Evolutionary conservation across 495 filamentous ascomycete species (phyloP).

Genomic region (Penicillium atrosanguineum): DNA sequence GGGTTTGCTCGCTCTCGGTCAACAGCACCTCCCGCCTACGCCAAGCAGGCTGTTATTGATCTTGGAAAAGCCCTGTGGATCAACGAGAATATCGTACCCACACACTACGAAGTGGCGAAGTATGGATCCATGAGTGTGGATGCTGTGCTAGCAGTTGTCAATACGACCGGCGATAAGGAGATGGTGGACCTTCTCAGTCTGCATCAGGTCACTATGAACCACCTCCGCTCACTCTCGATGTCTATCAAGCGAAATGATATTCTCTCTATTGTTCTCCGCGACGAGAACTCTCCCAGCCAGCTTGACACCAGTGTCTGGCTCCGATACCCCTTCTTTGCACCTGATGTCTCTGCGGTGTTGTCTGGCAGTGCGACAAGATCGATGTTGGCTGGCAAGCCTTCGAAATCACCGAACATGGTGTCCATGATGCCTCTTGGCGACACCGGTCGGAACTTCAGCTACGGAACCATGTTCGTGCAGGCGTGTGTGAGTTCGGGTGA

Average conservation of each 20-base stretch:
- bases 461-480: conserved; percentile 68
- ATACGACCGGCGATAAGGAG: conserved; percentile 46
- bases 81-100: conserved; percentile 58
- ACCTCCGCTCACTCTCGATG: conserved; percentile 67
- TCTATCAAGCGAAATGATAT: conserved; percentile 82
- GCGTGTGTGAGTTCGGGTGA: conserved; percentile 64
- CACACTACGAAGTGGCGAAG: conserved; percentile 48
- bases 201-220: conserved; percentile 55
- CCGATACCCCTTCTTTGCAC: conserved; percentile 64
- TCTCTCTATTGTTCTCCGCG: conserved; percentile 51
- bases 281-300: conserved; percentile 56
- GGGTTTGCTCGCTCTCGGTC: conserved; percentile 61
- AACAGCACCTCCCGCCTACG: conserved; percentile 19
- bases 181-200: conserved; percentile 49
- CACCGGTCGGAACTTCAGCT: conserved; percentile 65
- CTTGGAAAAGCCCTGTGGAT: conserved; percentile 85
- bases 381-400: conserved; percentile 36
- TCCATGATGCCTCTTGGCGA: conserved; percentile 75
- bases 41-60: conserved; percentile 70
- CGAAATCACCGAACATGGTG: conserved; percentile 45
- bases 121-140: conserved; percentile 48
- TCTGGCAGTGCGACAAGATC: conserved; percentile 57
- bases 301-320: conserved; percentile 75
- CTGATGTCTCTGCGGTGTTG: conserved; percentile 63
- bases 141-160: conserved; percentile 40